Evolutionary conservation across 306 rosid species (phyloP), one percentile per base, ranked within the genome.

Genomic region (Inga laurina): DNA sequence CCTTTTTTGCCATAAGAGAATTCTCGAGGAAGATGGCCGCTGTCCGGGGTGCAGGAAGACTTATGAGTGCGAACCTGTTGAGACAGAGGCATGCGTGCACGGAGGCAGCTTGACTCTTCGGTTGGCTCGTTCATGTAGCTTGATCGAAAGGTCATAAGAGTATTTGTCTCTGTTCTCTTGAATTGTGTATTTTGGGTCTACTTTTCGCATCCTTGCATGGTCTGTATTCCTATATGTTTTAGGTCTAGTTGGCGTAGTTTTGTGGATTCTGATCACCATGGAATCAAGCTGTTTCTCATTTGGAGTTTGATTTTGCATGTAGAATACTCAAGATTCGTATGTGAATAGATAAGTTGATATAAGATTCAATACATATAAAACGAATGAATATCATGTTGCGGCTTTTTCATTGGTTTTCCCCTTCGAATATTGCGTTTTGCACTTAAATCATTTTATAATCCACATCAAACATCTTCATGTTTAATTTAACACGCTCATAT

Each of bases 41-140:
- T 96, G 99, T 74, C 99, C 99, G 1, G 97, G 97, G 49, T 96
- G 99, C 88, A 88, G 99, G 94, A 94, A 96, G 90, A 93, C 91
- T 3, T 96, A 96, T 81, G 90, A 92, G 84, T 76, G 84, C 75
- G 91, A 84, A 19, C 85, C 89, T 85, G 73, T 86, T 16, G 90
- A 91, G 89, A 84, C 82, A 30, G 98, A 91, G 87, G 74, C 94
- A 24, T 88, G 88, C 73, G 86, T 88, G 77, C 80, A 69, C 67
- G 95, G 93, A 57, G 97, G 95, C 72, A 86, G 90, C 83, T 86
- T 89, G 81, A 84, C 90, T 18, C 85, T 91, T 78, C 84, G 84
- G 79, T 71, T 96, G 89, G 92, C 98, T 27, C 97, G 97, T 69
- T 94, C 95, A 5, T 88, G 89, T 82, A 96, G 97, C 91, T 89